Evolutionary conservation across 164 flowering plant species (phyloP), one percentile per base, ranked within the genome.

Genomic region (Paratinospora sagittata): DNA sequence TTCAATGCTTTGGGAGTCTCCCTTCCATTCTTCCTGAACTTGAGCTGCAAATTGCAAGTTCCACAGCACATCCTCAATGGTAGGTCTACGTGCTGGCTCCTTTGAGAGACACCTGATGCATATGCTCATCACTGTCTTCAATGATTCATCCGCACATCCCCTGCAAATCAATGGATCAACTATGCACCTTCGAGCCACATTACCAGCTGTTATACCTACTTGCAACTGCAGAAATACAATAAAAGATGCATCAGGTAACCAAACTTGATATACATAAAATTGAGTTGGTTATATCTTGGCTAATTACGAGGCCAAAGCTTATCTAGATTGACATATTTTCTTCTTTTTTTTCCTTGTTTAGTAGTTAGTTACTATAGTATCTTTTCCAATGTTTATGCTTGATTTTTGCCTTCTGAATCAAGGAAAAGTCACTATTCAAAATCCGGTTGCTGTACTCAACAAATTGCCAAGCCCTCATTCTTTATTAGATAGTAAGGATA

Each of bases 21-120:
- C 86, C 8, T 72, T 70, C 84, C 84, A 84, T 27, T 86, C 82
- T 21, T 90, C 96, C 75, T 93, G 88, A 37, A 93, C 91, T 77
- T 93, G 98, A 71, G 93, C 89, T 24, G 90, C 95, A 79, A 89
- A 93, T 81, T 91, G 97, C 84, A 93, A 75, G 77, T 93, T 88
- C 98, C 98, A 93, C 64, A 93, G 76, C 10, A 93, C 87, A 77
- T 93, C 98, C 75, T 93, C 98, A 26, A 89, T 58, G 0, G 98
- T 86, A n/a, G 98, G 96, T 76, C 97, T 81, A 16, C 82, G 88
- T 33, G 73, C 74, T 52, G 89, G 89, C 37, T 89, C 81, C 55
- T 82, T 74, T 0, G 57, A 67, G 63, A 93, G 76, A 75, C 98
- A 93, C 68, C 89, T 84, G 21, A 81, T 62, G 75, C 92, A 88